Evolutionary conservation across 208 protist species (phyloP), one percentile per base, ranked within the genome.

Genomic region (Trypanosoma brucei): DNA sequence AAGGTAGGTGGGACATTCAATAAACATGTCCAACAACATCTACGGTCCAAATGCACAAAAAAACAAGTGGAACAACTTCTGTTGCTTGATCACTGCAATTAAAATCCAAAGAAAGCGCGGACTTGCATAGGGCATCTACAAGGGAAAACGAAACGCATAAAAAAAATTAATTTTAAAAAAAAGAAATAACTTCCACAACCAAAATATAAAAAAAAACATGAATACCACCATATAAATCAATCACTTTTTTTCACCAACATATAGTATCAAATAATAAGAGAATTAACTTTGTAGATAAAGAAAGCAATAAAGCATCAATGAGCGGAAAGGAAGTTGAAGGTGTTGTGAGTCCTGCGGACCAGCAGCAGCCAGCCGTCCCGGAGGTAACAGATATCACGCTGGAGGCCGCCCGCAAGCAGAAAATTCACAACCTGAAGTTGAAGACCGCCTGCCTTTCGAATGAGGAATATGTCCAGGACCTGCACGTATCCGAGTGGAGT

Each of bases 391-490:
- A 54, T n/a, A 31, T 54, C 50, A 54, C 50, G 9, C 50, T 54
- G 50, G 50, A 54, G 50, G 50, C 50, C 50, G 50, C 50, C 50
- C 50, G 50, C 50, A 54, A 54, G 50, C 50, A 54, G n/a, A 54
- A 54, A 34, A 54, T 54, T 8, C 50, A 54, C 50, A 54, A 54
- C 50, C 50, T 54, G n/a, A 54, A 54, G 50, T n/a, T 54, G 50
- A 54, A 54, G 31, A 54, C 50, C 31, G 50, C 50, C 9, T 54
- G 50, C n/a, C 50, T 54, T n/a, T 54, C 50, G 9, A 54, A 54
- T 31, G 50, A 54, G 50, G 50, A 54, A n/a, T 54, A 54, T n/a
- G 50, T 54, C 9, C 50, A 54, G n/a, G 50, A 54, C 50, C 50
- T 54, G 50, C 50, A 54, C 31, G 50, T 54, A 6, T 54, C 50